These are phyloP conservation scores for Perilla frutescens DNA, from an alignment of 257 asterid genomes.

Conservation along the genomic window DNA sequence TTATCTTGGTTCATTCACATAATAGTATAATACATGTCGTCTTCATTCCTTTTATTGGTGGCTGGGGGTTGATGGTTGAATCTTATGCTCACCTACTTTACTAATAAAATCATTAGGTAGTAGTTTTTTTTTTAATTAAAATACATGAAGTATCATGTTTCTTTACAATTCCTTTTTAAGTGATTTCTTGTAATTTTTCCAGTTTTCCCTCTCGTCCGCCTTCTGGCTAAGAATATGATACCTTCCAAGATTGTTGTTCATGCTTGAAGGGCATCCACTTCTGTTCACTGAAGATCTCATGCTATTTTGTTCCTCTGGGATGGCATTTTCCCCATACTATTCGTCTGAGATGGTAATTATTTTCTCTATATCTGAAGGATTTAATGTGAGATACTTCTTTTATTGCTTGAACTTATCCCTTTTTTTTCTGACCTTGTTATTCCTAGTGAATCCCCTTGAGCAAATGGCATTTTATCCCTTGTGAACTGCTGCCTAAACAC, in stretches of 20 bases:
- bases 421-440: constrained; percentile 5
- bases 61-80: constrained; percentile 3
- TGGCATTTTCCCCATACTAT: constrained; percentile 40
- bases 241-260: constrained; percentile 53
- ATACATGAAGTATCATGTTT: not conserved
- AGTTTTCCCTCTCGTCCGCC: not conserved
- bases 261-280: constrained; percentile 51
- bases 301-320: constrained; percentile 44
- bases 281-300: constrained; percentile 52
- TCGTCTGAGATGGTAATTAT: not conserved
- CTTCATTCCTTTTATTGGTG: constrained; percentile 2
- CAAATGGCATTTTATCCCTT: not conserved
- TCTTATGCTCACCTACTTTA: not conserved
- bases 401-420: not conserved
- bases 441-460: constrained; percentile 22
- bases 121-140: not conserved
- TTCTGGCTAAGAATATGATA: constrained; percentile 44
- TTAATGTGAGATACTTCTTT: no score
- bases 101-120: not conserved
- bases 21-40: not conserved
- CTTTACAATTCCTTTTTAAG: not conserved
- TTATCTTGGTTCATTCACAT: not conserved
- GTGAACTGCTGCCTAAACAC: not conserved
- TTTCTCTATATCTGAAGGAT: no score
- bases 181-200: not conserved